Evolutionary conservation across 2,329 filamentous ascomycete genomes (phyloP).

Genomic region (Chaetothyriales sp.): DNA sequence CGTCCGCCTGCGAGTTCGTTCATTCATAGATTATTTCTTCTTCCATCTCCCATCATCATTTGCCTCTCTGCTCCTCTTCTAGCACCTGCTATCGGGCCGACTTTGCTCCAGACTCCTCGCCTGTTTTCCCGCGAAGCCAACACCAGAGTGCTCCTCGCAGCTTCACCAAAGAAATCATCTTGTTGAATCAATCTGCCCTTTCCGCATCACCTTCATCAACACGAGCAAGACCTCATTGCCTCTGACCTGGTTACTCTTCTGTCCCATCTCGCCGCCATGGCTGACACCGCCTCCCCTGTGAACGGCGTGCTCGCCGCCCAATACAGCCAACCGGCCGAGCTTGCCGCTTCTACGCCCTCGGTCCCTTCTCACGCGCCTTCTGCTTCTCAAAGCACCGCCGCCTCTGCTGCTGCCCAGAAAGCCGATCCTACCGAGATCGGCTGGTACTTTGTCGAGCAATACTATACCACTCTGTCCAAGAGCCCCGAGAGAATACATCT

Average conservation of each 20-base stretch:
- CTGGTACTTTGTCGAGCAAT: constrained; percentile 99
- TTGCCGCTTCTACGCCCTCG: constrained; percentile 18
- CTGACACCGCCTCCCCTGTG: constrained; percentile 13
- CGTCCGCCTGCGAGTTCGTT: not conserved
- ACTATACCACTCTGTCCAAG: constrained; percentile 95
- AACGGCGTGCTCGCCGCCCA: constrained; percentile 17
- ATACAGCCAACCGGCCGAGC: constrained; percentile 17
- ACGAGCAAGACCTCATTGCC: not conserved
- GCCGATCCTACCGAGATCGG: constrained; percentile 67
- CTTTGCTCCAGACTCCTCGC: not conserved
- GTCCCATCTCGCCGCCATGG: constrained; percentile 7
- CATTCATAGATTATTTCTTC: not conserved
- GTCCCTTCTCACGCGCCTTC: constrained; percentile 11
- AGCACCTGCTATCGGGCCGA: not conserved
- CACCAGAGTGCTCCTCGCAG: not conserved
- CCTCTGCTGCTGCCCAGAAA: constrained; percentile 22
- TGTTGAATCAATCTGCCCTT: not conserved
- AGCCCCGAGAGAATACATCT: constrained; percentile 85
- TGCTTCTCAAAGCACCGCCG: constrained; percentile 15
- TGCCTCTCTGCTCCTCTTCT: not conserved
- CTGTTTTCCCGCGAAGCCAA: not conserved
- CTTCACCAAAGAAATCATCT: not conserved
- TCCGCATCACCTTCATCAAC: not conserved
- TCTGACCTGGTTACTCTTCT: not conserved
- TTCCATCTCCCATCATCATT: not conserved